Evolutionary conservation across 129 eudicot species (phyloP).

Genomic region (Solidago caesia): DNA sequence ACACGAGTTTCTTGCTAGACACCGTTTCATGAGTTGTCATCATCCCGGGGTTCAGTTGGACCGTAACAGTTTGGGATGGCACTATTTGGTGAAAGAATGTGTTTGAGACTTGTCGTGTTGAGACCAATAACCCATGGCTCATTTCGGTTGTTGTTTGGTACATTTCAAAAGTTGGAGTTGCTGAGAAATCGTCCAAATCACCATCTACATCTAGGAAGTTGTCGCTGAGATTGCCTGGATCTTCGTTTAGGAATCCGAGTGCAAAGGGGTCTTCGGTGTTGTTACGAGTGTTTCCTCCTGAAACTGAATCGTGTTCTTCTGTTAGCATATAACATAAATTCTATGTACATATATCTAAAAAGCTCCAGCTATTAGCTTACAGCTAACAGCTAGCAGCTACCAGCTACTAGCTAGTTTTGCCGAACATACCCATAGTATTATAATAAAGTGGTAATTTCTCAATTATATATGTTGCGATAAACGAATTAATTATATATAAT

Average conservation of each 20-base stretch:
- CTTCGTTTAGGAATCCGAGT: conserved; percentile 33
- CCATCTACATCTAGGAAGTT: conserved; percentile 45
- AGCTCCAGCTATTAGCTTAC: too few species aligned
- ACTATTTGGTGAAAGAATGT: conserved; percentile 58
- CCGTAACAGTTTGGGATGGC: conserved; percentile 59
- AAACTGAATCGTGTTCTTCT: neutral
- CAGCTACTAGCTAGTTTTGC: too few species aligned
- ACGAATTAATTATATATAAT: too few species aligned
- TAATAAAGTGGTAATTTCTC: too few species aligned
- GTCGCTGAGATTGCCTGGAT: conserved; percentile 29
- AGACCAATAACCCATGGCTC: conserved; percentile 51
- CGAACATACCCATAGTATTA: too few species aligned
- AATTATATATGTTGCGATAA: too few species aligned
- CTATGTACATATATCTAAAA: neutral
- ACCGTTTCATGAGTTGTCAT: conserved; percentile 27
- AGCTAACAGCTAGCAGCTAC: too few species aligned
- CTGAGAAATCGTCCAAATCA: conserved; percentile 52
- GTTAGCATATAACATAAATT: neutral
- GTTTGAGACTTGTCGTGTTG: conserved; percentile 59
- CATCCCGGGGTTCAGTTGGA: conserved; percentile 44
- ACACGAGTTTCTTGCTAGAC: conserved; percentile 17
- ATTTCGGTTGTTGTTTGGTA: conserved; percentile 43
- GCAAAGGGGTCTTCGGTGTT: conserved; percentile 28
- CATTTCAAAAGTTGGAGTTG: conserved; percentile 43
- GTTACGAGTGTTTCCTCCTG: conserved; percentile 47